Evolutionary conservation across 306 rosid genomes (phyloP), one percentile per base, ranked within the genome.

Genomic region (Castanea mollissima): DNA sequence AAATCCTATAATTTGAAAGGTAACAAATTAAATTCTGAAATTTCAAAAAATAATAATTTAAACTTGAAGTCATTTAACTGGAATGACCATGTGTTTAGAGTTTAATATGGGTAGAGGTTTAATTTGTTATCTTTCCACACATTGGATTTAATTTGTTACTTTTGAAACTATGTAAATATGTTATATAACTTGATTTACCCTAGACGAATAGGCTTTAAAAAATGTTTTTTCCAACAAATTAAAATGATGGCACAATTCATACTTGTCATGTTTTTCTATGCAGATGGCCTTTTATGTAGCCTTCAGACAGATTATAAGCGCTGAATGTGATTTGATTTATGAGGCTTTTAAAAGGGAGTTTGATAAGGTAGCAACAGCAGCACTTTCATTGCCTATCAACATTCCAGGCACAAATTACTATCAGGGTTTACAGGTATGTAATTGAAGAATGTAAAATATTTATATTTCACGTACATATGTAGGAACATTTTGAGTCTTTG

Each of bases 211-310:
- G 44, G 44, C 44, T 38, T 38, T 6, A 38, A 6, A 38, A 5
- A 35, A 35, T 35, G 9, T 6, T 35, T 38, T 6, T 38, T 38
- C 44, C 10, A 38, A 38, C 1, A 38, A 0, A 23, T 60, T 60
- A 15, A 23, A 29, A 62, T 27, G 35, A 25, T 12, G 19, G 3
- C 14, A 23, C 29, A 25, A 12, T 62, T 13, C 52, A 29, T 62
- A 14, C 14, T 6, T 21, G 69, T 70, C 5, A 10, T 38, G 9
- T 72, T 34, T 31, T 69, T 69, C 58, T 60, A 21, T 69, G 56
- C 79, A 92, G 92, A 91, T 93, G 97, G 90, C 97, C 34, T 88
- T 93, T 49, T 70, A 83, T 5, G 83, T 88, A n/a, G 77, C 92
- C 60, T 79, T 89, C 35, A 87, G 86, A 78, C 88, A 82, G 78